These are phyloP conservation scores for Pelagomonas calceolata DNA, from an alignment of 108 stramenopile species.

Conservation along the genomic window DNA sequence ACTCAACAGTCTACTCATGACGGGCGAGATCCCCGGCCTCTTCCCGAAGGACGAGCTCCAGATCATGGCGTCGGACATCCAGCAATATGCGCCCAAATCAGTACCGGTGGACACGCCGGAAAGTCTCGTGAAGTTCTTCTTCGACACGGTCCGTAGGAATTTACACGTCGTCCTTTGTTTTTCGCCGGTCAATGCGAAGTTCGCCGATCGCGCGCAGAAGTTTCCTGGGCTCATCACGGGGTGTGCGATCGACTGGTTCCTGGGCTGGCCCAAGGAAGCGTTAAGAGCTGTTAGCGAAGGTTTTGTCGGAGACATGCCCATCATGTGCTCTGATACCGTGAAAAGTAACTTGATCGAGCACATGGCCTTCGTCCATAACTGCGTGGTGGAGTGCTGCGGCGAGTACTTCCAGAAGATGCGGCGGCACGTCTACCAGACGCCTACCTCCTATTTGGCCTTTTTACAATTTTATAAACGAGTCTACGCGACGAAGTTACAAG, in stretches of 20 bases:
- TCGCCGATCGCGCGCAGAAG: slow-evolving; percentile 42
- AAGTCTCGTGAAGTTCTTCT: slow-evolving; percentile 40
- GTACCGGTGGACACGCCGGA: slow-evolving; percentile 51
- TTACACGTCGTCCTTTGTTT: slow-evolving; percentile 51
- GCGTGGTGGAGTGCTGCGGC: slow-evolving; percentile 38
- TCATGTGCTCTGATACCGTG: slow-evolving; percentile 31
- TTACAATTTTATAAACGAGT: slow-evolving; percentile 29
- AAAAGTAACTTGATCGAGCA: slow-evolving; percentile 32
- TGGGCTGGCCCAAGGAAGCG: slow-evolving; percentile 51
- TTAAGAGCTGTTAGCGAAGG: slow-evolving; percentile 36
- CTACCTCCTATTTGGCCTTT: slow-evolving; percentile 43
- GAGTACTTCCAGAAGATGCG: slow-evolving; percentile 47
- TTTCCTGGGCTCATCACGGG: slow-evolving; percentile 49
- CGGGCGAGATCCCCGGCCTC: slow-evolving; percentile 32
- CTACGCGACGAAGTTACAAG: slow-evolving; percentile 24
- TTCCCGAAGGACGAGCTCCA: slow-evolving; percentile 50
- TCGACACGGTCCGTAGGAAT: slow-evolving; percentile 42
- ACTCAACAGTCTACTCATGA: slow-evolving; percentile 32
- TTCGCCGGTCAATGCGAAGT: slow-evolving; percentile 47
- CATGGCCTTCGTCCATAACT: slow-evolving; percentile 43
- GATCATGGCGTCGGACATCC: slow-evolving; percentile 46
- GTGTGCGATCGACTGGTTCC: slow-evolving; percentile 52
- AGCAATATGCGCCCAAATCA: slow-evolving; percentile 26
- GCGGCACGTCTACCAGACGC: slow-evolving; percentile 50
- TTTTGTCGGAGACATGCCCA: slow-evolving; percentile 3